Conservation (phyloP, 768 basidiomycete genomes). For the Hypholoma fasciculare region DNA sequence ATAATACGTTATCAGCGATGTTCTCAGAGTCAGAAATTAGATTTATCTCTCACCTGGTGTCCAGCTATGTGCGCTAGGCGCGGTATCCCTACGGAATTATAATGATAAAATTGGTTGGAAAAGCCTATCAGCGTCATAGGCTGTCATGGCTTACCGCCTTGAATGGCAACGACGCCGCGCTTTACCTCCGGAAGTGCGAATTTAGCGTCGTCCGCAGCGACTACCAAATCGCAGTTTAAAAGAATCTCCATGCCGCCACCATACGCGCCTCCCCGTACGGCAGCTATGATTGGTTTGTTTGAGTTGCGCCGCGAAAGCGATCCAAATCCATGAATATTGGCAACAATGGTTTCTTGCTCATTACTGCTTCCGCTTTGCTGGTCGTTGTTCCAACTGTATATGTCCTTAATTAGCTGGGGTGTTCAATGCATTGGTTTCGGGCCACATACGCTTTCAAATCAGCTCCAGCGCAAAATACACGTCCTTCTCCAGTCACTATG, state of each 20-base stretch:
- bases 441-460: conserved; percentile 69
- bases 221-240: conserved; percentile 76
- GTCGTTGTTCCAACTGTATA: conserved; percentile 56
- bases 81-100: conserved; percentile 54
- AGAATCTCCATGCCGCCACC: conserved; percentile 70
- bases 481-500: conserved; percentile 73
- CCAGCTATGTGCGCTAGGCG: conserved; percentile 64
- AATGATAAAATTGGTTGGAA: not conserved
- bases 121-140: not conserved
- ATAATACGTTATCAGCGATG: conserved; percentile 14
- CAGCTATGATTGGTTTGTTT: conserved; percentile 77
- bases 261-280: conserved; percentile 73
- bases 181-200: conserved; percentile 81
- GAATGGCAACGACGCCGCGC: conserved; percentile 70
- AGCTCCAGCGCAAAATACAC: conserved; percentile 77
- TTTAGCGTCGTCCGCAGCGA: conserved; percentile 64
- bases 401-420: conserved; percentile 2
- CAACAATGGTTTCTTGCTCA: conserved; percentile 42
- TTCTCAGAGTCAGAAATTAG: not conserved
- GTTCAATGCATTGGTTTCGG: not conserved
- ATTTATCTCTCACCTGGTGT: conserved; percentile 59
- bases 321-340: conserved; percentile 62
- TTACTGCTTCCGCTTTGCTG: conserved; percentile 43
- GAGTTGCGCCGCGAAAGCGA: conserved; percentile 69
- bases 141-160: conserved; percentile 54